Evolutionary conservation across 805 yeast species (phyloP).

Genomic region (Saccharomyces jurei): DNA sequence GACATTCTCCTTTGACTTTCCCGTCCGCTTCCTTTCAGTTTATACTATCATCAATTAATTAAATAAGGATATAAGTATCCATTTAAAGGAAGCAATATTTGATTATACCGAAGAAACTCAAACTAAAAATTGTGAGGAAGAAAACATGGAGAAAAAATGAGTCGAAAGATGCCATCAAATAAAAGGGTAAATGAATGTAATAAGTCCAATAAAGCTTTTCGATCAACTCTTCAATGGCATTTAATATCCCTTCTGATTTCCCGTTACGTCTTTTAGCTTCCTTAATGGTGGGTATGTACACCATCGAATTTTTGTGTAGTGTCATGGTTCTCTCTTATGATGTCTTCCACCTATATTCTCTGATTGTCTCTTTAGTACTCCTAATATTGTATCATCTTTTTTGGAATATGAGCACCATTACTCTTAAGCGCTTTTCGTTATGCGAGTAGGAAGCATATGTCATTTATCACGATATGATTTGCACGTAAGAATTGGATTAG

Average conservation of each 20-base stretch:
- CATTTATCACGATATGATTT: not conserved
- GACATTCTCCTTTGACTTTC: not conserved
- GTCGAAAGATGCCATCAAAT: slow-evolving; percentile 36
- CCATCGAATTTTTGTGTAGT: not conserved
- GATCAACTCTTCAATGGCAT: slow-evolving; percentile 24
- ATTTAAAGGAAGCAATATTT: slow-evolving; percentile 24
- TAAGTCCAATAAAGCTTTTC: slow-evolving; percentile 37
- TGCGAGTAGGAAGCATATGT: not conserved
- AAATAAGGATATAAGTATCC: not conserved
- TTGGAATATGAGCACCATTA: not conserved
- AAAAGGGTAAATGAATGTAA: slow-evolving; percentile 38
- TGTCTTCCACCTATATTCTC: not conserved
- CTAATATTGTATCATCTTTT: not conserved
- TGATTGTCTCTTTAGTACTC: not conserved
- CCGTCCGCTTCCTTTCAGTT: not conserved
- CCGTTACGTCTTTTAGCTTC: slow-evolving; percentile 8
- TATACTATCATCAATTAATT: not conserved
- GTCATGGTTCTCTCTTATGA: not conserved
- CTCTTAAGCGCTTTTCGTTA: not conserved
- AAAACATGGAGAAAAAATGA: slow-evolving; percentile 35
- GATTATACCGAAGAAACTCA: slow-evolving; percentile 34
- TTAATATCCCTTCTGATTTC: slow-evolving; percentile 9
- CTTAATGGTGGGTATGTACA: slow-evolving; percentile 4
- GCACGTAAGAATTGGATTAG: not conserved
- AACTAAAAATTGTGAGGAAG: slow-evolving; percentile 32